These are phyloP conservation scores for Magnusiomyces sp. DNA, from an alignment of 1,139 yeast genomes.

Conservation along the genomic window DNA sequence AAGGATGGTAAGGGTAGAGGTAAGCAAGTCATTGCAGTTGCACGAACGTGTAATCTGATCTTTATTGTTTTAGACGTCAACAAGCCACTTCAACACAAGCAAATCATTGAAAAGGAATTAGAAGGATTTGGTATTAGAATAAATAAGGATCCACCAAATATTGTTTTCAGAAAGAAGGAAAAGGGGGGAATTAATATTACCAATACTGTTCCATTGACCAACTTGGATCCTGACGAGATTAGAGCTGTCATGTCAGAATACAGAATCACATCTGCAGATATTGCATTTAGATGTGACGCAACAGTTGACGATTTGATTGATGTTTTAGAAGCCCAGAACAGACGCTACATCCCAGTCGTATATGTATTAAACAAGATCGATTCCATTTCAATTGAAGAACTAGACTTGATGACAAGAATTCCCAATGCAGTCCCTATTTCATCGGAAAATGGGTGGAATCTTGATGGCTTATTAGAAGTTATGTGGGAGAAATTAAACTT, in stretches of 20 bases:
- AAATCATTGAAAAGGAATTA: conserved; percentile 84
- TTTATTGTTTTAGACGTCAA: conserved; percentile 92
- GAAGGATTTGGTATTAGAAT: conserved; percentile 97
- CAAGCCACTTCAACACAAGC: conserved; percentile 90
- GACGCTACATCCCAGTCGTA: conserved; percentile 90
- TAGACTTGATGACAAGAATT: conserved; percentile 78
- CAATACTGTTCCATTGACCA: conserved; percentile 85
- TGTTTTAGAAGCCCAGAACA: conserved; percentile 80
- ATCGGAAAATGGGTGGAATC: conserved; percentile 92
- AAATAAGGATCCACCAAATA: conserved; percentile 88
- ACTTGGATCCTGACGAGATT: conserved; percentile 84
- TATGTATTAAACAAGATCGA: conserved; percentile 94
- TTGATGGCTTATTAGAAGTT: conserved; percentile 83
- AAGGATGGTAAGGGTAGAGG: conserved; percentile 99
- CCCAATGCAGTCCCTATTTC: conserved; percentile 97
- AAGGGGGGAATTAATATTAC: conserved; percentile 93
- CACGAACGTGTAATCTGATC: conserved; percentile 86
- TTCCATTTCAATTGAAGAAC: conserved; percentile 85
- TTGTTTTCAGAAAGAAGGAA: conserved; percentile 83
- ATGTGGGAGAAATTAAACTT: conserved; percentile 91
- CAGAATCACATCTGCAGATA: conserved; percentile 92
- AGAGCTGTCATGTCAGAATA: conserved; percentile 95
- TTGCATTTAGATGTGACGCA: conserved; percentile 94
- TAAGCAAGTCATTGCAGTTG: conserved; percentile 96
- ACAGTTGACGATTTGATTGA: conserved; percentile 93